Conservation (phyloP, 495 filamentous ascomycete genomes). For the Tetracladium marchalianum region DNA sequence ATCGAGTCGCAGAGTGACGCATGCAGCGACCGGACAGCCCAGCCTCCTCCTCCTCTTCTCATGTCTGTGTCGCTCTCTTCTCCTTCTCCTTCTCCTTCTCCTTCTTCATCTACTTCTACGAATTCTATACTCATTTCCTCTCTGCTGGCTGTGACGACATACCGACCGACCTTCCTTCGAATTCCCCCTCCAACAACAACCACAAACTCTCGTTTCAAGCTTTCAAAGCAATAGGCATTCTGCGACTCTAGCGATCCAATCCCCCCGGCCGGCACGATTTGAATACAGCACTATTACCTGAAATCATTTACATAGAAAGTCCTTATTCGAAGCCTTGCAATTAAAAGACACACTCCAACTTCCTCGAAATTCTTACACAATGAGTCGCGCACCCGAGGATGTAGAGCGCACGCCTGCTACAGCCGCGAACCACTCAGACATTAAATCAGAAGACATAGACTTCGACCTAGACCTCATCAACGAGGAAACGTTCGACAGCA, state of each 20-base stretch:
- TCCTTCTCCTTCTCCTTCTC: not conserved
- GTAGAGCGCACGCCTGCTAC: not conserved
- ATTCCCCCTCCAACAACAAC: not conserved
- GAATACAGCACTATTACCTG: not conserved
- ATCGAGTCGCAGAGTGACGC: slow-evolving; percentile 1
- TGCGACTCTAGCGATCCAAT: not conserved
- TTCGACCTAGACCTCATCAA: slow-evolving; percentile 24
- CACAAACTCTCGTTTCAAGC: not conserved
- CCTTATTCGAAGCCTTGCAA: not conserved
- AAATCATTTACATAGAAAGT: not conserved
- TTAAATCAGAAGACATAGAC: slow-evolving; percentile 15
- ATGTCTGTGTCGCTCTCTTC: not conserved
- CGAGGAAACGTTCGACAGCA: slow-evolving; percentile 18
- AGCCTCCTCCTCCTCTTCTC: slow-evolving; percentile 15
- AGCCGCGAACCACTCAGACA: not conserved
- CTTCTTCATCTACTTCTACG: slow-evolving; percentile 1
- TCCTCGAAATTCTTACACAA: slow-evolving; percentile 1
- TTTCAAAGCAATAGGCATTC: not conserved
- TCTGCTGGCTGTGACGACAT: not conserved
- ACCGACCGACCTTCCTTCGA: not conserved
- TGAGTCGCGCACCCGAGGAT: slow-evolving; percentile 15
- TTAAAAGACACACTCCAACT: not conserved
- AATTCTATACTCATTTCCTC: not conserved
- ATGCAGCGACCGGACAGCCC: slow-evolving; percentile 1
- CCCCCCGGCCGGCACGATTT: too few species aligned